Evolutionary conservation across 331 rosid genomes (phyloP).

Genomic region (Phaseolus coccineus): DNA sequence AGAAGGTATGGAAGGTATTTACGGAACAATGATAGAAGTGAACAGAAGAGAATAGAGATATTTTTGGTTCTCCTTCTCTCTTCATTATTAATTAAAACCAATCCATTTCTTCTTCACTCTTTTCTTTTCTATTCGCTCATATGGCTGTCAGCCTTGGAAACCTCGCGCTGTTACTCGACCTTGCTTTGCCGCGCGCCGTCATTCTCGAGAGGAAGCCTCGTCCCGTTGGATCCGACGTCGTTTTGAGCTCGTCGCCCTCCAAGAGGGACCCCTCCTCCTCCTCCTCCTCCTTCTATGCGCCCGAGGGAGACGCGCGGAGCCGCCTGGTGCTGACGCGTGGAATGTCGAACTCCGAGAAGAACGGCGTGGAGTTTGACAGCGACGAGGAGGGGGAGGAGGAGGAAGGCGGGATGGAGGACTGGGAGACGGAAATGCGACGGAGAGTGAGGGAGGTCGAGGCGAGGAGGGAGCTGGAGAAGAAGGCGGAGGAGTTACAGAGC

Average conservation of each 20-base stretch:
- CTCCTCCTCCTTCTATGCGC: conserved; percentile 40
- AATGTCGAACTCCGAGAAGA: conserved; percentile 76
- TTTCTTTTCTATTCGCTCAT: conserved; percentile 20
- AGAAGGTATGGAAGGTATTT: not conserved
- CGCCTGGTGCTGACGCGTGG: conserved; percentile 85
- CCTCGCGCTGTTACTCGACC: conserved; percentile 70
- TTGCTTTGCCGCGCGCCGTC: conserved; percentile 58
- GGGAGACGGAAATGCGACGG: conserved; percentile 85
- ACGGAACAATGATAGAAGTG: conserved; percentile 33
- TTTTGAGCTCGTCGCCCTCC: conserved; percentile 59
- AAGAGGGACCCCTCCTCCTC: conserved; percentile 59
- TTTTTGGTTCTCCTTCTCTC: conserved; percentile 3
- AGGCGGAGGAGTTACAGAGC: conserved; percentile 87
- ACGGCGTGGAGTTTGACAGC: conserved; percentile 78
- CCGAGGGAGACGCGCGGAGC: conserved; percentile 69
- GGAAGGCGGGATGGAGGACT: conserved; percentile 53
- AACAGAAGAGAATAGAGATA: conserved; percentile 44
- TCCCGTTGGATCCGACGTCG: conserved; percentile 59
- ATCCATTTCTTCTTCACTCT: not conserved
- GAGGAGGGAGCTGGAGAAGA: conserved; percentile 84
- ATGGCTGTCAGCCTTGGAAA: conserved; percentile 87
- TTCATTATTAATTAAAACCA: conserved; percentile 46
- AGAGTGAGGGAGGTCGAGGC: conserved; percentile 87
- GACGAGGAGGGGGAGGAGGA: conserved; percentile 74
- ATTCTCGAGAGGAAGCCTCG: conserved; percentile 66